A percentile compares a stretch with the other conserved stretches of the same genome.
These are phyloP conservation scores for Rhizopogon vinicolor DNA, from an alignment of 768 basidiomycete species.

Conservation along the genomic window DNA sequence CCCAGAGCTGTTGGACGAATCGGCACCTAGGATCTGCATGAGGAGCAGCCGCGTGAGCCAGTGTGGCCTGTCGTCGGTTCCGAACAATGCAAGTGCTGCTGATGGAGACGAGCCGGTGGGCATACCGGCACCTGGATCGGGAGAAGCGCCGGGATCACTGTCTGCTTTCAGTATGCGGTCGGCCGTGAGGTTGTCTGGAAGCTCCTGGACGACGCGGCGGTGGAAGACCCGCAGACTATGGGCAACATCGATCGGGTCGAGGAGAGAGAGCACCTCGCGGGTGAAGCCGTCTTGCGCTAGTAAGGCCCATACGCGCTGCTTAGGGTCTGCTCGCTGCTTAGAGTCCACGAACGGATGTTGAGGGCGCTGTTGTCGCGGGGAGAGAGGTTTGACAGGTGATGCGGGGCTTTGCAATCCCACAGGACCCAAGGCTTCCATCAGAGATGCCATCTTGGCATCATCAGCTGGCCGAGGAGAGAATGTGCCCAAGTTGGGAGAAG, in stretches of 20 bases:
- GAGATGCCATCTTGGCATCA: constrained; percentile 32
- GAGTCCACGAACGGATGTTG: constrained; percentile 16
- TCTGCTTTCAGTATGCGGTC: constrained; percentile 37
- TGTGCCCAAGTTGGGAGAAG: not conserved
- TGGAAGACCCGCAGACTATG: constrained; percentile 62
- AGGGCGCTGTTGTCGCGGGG: constrained; percentile 17
- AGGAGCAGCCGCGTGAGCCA: constrained; percentile 78
- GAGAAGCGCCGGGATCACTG: not conserved
- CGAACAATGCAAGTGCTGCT: constrained; percentile 42
- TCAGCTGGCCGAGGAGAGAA: constrained; percentile 47
- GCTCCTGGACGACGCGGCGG: constrained; percentile 43
- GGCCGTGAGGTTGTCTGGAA: constrained; percentile 50
- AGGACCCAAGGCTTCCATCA: constrained; percentile 41
- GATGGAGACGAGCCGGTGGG: constrained; percentile 10
- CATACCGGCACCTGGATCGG: constrained; percentile 3
- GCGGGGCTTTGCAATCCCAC: constrained; percentile 4
- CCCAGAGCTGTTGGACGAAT: constrained; percentile 35
- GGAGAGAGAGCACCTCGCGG: constrained; percentile 53
- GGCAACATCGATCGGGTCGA: constrained; percentile 62
- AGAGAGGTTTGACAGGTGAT: constrained; percentile 21
- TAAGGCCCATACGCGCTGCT: constrained; percentile 42
- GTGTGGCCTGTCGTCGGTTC: constrained; percentile 67
- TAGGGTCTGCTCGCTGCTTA: constrained; percentile 19
- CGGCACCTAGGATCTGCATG: constrained; percentile 63
- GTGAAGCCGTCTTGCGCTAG: constrained; percentile 67